Percentiles rank a stretch among this genome's conserved stretches.
Conservation (phyloP, 352 stramenopile genomes). For the Phytophthora parvispora region DNA sequence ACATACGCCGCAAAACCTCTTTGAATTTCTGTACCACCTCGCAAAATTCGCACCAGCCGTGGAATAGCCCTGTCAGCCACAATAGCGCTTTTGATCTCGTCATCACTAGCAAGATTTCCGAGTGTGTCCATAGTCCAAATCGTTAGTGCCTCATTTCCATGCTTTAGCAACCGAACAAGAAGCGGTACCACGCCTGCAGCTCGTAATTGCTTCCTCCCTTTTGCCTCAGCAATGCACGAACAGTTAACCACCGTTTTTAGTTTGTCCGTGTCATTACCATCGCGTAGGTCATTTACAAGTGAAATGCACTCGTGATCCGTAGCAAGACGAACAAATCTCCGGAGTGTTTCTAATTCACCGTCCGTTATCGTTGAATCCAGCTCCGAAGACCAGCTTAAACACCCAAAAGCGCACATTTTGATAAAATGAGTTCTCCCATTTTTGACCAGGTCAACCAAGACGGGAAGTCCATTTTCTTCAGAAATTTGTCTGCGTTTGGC, state of each 20-base stretch:
- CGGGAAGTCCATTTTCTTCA: background rate
- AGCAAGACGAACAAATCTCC: background rate
- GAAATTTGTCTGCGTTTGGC: constrained; percentile 1
- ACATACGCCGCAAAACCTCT: constrained; percentile 3
- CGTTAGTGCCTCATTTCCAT: background rate
- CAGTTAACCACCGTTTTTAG: background rate
- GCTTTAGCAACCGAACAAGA: background rate
- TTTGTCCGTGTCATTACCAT: background rate
- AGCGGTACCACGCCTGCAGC: background rate
- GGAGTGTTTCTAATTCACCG: too few relatives aligned
- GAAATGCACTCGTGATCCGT: background rate
- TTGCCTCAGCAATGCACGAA: background rate
- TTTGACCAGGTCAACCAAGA: constrained; percentile 2
- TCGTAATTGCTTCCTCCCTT: background rate
- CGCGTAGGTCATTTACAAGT: background rate
- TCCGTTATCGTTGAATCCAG: constrained; percentile 5
- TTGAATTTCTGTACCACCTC: constrained; percentile 11
- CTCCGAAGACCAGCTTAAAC: constrained; percentile 1
- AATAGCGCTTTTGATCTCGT: background rate
- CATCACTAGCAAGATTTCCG: background rate
- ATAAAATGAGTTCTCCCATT: constrained; percentile 1
- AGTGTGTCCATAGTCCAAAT: background rate
- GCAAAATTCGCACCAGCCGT: too few relatives aligned
- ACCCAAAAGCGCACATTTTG: constrained; percentile 6
- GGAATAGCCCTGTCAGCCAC: too few relatives aligned